Evolutionary conservation across 176 grass and related monocot genomes (phyloP), one percentile per base, ranked within the genome.

Genomic region (Juncus inflexus): DNA sequence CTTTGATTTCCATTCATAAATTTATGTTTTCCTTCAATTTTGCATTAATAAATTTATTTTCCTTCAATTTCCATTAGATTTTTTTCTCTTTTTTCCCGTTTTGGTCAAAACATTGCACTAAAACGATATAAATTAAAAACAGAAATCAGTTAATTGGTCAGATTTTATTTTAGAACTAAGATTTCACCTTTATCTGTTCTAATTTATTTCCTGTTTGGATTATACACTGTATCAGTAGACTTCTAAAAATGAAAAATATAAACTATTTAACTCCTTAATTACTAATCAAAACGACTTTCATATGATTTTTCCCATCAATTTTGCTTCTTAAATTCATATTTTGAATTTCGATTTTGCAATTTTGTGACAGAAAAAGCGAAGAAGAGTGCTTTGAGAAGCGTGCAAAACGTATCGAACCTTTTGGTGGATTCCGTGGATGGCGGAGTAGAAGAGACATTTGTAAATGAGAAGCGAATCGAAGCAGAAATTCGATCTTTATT

Each of bases 391-490:
- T 6, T 89, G 50, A 76, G 41, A 35, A 83, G 64, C 53, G 82
- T 79, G 0, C 58, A 37, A 51, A 74, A 60, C 35, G 76, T 83
- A 37, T 82, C 90, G 0, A 64, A 83, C 50, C 51, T 95, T 45
- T 80, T 89, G 5, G 90, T 89, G 9, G 77, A 60, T 63, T 53
- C 75, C 35, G 83, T 91, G 38, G 80, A 91, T 47, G 76, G 69
- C 52, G 74, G 84, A 41, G 81, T 87, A 45, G 80, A 90, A 61
- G 91, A 87, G 55, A 61, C 84, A 43, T 95, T 87, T 40, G 62
- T 87, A 64, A 87, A 87, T 62, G 83, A 95, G 78, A 90, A 82
- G 67, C 54, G 75, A 14, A 78, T 95, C 42, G 86, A 90, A 59
- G 14, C 82, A 11, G 90, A 95, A 50, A 85, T 89, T 42, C 83